Conservation (phyloP, 2,329 filamentous ascomycete genomes). For the Thelonectria discophora region DNA sequence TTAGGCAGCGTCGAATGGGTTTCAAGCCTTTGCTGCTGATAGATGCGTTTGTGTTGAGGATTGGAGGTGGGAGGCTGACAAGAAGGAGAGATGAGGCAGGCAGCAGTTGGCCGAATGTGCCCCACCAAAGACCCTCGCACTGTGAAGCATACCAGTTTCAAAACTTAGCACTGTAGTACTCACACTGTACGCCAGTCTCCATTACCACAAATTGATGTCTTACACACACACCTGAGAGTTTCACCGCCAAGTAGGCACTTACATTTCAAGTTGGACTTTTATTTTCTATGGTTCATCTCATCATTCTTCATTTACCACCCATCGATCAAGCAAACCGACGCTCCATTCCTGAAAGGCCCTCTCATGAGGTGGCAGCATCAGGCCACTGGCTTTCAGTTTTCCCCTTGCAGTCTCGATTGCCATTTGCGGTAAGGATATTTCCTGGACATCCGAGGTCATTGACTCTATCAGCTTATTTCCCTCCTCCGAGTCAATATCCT, state of each 20-base stretch:
- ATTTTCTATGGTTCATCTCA: too few relatives aligned
- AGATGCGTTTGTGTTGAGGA: background rate
- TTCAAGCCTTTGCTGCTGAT: background rate
- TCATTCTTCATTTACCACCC: conserved; percentile 30
- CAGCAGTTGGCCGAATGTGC: too few relatives aligned
- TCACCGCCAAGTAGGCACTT: too few relatives aligned
- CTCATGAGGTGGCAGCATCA: conserved; percentile 63
- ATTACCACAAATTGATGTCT: background rate
- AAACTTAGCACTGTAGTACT: background rate
- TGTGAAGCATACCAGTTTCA: background rate
- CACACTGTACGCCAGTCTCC: background rate
- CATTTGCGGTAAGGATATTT: conserved; percentile 62
- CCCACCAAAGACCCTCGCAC: conserved; percentile 4
- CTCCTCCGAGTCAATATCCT: conserved; percentile 52
- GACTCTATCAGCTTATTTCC: conserved; percentile 60
- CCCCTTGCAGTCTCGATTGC: conserved; percentile 57
- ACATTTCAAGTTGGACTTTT: too few relatives aligned
- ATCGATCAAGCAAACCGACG: conserved; percentile 67
- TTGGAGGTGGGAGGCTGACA: conserved; percentile 5
- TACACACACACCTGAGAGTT: too few relatives aligned
- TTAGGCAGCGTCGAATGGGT: background rate
- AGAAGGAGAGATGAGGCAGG: background rate
- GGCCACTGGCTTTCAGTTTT: conserved; percentile 58
- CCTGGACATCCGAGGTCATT: conserved; percentile 65
- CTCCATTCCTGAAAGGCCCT: conserved; percentile 72